Base-by-base conservation (phyloP, 2,329 filamentous ascomycete species). In the Penicillium polonicum region DNA sequence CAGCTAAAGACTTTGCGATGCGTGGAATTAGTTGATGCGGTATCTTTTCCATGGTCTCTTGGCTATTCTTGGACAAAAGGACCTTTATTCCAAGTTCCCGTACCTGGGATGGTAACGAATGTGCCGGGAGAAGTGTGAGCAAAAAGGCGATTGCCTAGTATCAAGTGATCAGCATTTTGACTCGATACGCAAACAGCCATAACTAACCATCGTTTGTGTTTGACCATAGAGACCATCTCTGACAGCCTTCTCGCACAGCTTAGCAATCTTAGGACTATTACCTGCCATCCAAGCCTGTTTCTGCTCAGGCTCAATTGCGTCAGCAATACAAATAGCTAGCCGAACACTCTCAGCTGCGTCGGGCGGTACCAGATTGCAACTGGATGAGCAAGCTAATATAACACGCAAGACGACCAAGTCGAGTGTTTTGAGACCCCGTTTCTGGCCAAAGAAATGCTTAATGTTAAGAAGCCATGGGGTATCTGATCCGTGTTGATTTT, bases 331-430 rank as follows among this genome's bases (percentile, higher is more conserved):
- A 36, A 72, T 71, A 0, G 74, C 74, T 17, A 78, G 60, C 7
- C 66, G 63, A 41, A 78, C 69, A 33, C 74, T 72, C 52, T 76
- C 66, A 13, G 69, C 62, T 9, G 71, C 68, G 25, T 75, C 65
- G 0, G 62, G 42, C 0, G 62, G 43, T 8, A 66, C 64, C 15
- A 75, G 48, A 15, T 63, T 70, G 44, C 67, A 73, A 44, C 65
- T 74, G 12, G 70, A 68, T n/a, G 75, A 78, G 52, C 74, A 76
- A 29, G 70, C 71, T 41, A 78, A 68, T 10, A 76, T 74, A 10
- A 72, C 74, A 12, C 73, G 70, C 48, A 78, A 58, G n/a, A 76
- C 68, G 15, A 76, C 73, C 31, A 78, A 62, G 55, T 78, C 75
- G 15, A 78, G 61, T 0, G 74, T 78, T 53, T 78, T 78, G 12